A percentile compares a stretch with the other conserved stretches of the same genome.
Evolutionary conservation across 169 alveolate genomes (phyloP).

Genomic region (Eimeria praecox): DNA sequence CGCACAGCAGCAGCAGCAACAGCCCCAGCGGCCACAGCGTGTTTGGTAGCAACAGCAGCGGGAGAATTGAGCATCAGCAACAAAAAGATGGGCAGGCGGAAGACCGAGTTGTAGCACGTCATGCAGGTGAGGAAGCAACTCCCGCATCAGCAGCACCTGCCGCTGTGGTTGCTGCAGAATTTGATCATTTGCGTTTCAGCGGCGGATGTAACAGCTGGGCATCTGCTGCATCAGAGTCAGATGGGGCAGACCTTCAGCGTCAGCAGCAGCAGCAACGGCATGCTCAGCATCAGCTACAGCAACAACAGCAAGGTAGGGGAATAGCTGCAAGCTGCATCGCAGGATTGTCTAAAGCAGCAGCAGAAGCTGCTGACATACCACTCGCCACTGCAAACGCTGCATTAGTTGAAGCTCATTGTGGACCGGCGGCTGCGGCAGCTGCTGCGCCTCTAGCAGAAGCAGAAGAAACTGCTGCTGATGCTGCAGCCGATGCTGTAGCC

Average conservation of each 20-base stretch:
- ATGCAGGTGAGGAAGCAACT: neutral
- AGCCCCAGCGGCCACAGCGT: conserved; percentile 50
- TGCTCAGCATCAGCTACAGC: neutral
- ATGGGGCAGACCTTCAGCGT: neutral
- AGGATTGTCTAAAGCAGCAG: neutral
- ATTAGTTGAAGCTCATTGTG: neutral
- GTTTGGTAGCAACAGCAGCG: neutral
- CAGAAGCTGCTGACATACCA: neutral
- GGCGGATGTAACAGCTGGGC: neutral
- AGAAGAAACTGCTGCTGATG: neutral
- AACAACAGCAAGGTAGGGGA: conserved; percentile 15
- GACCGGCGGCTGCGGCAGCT: neutral
- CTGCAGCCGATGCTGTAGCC: neutral
- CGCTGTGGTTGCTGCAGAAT: neutral
- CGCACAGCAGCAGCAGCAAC: conserved; percentile 57
- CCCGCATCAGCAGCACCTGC: neutral
- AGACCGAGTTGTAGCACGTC: neutral
- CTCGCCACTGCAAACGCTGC: neutral
- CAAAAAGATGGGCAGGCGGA: neutral
- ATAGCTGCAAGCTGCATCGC: neutral
- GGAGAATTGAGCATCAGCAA: neutral
- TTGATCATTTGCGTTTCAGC: neutral
- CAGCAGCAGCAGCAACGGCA: conserved; percentile 8
- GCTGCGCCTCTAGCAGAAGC: neutral
- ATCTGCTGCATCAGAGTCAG: neutral